These are phyloP conservation scores for Phaffia tasmanica DNA, from an alignment of 768 basidiomycete genomes.

Conservation along the genomic window DNA sequence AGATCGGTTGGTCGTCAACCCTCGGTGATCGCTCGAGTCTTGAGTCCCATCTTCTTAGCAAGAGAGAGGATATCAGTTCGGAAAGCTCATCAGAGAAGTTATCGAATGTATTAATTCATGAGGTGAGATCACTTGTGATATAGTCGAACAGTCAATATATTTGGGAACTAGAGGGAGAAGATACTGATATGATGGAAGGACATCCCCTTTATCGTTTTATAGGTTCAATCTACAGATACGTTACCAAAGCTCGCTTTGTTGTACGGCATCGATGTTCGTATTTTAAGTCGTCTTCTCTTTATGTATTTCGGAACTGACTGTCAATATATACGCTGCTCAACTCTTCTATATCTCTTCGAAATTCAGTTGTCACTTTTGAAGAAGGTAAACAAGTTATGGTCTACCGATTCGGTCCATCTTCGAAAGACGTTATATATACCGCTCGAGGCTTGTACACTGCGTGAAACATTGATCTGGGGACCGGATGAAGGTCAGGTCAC, in stretches of 20 bases:
- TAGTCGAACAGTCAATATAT: no score
- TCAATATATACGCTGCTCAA: background rate
- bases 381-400: constrained; percentile 83
- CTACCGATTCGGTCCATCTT: constrained; percentile 81
- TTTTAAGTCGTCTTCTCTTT: background rate
- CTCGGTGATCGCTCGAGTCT: background rate
- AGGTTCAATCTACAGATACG: constrained; percentile 64
- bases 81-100: background rate
- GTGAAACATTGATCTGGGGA: constrained; percentile 11
- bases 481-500: constrained; percentile 14
- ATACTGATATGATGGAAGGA: background rate
- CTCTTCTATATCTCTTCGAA: no score
- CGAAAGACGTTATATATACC: constrained; percentile 75
- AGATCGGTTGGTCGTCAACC: no score
- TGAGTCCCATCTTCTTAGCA: background rate
- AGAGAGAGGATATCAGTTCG: background rate
- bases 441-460: constrained; percentile 35
- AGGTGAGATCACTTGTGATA: constrained; percentile 29
- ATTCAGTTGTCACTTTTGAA: constrained; percentile 56
- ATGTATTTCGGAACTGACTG: background rate
- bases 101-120: constrained; percentile 40
- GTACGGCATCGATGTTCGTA: constrained; percentile 63
- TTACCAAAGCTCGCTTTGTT: constrained; percentile 76
- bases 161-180: background rate
- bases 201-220: background rate